Evolutionary conservation across 2,329 filamentous ascomycete genomes (phyloP), one percentile per base, ranked within the genome.

Genomic region (Gaeumannomyces sp.): DNA sequence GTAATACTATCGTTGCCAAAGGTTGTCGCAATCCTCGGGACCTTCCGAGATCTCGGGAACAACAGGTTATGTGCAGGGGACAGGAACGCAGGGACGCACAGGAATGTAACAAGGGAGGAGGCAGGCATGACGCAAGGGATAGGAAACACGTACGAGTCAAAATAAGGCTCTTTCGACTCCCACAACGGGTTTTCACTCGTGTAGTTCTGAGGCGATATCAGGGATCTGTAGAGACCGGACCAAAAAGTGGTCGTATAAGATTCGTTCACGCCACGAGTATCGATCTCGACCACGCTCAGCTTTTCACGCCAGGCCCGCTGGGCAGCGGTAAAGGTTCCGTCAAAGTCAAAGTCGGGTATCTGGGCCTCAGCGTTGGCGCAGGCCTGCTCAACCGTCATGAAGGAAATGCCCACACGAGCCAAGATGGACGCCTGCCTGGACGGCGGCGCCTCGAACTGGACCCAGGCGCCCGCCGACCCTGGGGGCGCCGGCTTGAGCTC

Each of bases 351-450:
- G 1, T 81, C 72, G 0, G 86, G 83, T 16, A 89, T 86, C 69
- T 91, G 88, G 1, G 72, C 77, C 71, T 88, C 83, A 0, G 85
- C 87, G 69, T 85, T 88, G 3, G 73, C 70, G 70, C 88, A 91
- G 1, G 88, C 88, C 72, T 88, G 82, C 0, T 81, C 78, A 1
- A 79, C 76, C 68, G 82, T 87, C 66, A 89, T 83, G 72, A 89
- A 89, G 66, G 86, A 89, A 10, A 89, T 75, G 0, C 87, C 88
- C 62, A 89, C 88, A n/a, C 91, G 82, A 16, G 83, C 88, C 25
- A 85, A 72, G 29, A 93, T 81, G 7, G 45, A n/a, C 45, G 19
- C 45, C 14, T 80, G 78, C 27, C 79, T 69, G 0, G 76, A 72
- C n/a, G 71, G 65, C 1, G 77, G 72, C 22, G 68, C 68, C 25